Conservation (phyloP, 2,329 filamentous ascomycete genomes). For the Talaromyces islandicus region DNA sequence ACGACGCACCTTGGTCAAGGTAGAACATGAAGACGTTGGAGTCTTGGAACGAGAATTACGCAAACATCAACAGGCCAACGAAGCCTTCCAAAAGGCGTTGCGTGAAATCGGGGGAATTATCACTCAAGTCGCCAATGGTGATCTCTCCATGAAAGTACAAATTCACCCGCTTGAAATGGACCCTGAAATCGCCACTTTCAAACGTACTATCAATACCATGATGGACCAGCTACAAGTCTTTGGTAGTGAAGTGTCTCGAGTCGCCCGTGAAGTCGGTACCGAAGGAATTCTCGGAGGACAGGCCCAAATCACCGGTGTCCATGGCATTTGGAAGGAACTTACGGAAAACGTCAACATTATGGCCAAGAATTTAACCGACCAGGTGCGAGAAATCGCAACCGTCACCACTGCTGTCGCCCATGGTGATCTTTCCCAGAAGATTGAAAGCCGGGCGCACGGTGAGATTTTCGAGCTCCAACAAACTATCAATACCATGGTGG, state of each 20-base stretch:
- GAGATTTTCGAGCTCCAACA: conserved; percentile 73
- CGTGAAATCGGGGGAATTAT: conserved; percentile 97
- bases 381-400: conserved; percentile 74
- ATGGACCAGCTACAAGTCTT: conserved; percentile 92
- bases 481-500: conserved; percentile 81
- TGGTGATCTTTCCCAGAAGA: conserved; percentile 71
- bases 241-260: conserved; percentile 82
- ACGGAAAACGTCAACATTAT: conserved; percentile 78
- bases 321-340: conserved; percentile 89
- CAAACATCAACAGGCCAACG: conserved; percentile 96
- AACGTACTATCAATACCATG: conserved; percentile 93
- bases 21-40: conserved; percentile 82
- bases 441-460: conserved; percentile 66
- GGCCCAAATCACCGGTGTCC: conserved; percentile 79
- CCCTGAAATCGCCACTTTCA: conserved; percentile 90
- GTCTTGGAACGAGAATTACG: conserved; percentile 86
- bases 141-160: conserved; percentile 86
- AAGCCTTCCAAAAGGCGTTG: conserved; percentile 95
- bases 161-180: conserved; percentile 92
- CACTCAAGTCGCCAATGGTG: conserved; percentile 86
- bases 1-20: conserved; percentile 71
- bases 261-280: conserved; percentile 86
- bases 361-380: conserved; percentile 69
- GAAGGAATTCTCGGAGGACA: conserved; percentile 86
- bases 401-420: conserved; percentile 73